These are phyloP conservation scores for Bauhinia variegata DNA, from an alignment of 306 rosid species.

Conservation along the genomic window DNA sequence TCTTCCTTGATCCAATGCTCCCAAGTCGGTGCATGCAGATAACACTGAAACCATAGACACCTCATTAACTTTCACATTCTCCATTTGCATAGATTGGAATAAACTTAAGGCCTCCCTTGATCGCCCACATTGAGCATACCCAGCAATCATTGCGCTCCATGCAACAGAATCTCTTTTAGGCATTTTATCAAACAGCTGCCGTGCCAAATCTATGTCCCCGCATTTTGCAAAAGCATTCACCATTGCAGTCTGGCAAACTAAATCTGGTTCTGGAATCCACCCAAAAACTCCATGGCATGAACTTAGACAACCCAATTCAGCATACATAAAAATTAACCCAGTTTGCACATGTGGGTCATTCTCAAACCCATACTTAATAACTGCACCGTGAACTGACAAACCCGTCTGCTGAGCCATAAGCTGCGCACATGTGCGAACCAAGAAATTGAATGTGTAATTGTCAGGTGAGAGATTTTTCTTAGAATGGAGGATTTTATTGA, in stretches of 20 bases:
- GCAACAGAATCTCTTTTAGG: conserved; percentile 48
- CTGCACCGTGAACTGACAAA: conserved; percentile 41
- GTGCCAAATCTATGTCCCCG: conserved; percentile 51
- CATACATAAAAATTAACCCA: conserved; percentile 59
- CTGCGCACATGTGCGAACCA: conserved; percentile 46
- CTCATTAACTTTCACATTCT: conserved; percentile 61
- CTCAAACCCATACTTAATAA: conserved; percentile 44
- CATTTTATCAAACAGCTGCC: conserved; percentile 67
- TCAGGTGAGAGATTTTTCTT: conserved; percentile 36
- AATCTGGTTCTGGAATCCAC: conserved; percentile 39
- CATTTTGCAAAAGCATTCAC: conserved; percentile 49
- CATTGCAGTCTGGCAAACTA: conserved; percentile 62
- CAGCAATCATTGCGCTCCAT: conserved; percentile 67
- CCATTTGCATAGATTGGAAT: conserved; percentile 59
- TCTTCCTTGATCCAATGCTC: conserved; percentile 67
- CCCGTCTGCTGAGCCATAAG: conserved; percentile 35
- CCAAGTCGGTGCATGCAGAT: conserved; percentile 53
- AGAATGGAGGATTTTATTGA: conserved; percentile 39
- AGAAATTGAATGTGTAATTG: conserved; percentile 55
- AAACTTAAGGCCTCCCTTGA: conserved; percentile 55
- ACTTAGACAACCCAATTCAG: conserved; percentile 54
- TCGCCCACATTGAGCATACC: conserved; percentile 58
- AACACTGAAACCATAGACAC: conserved; percentile 67
- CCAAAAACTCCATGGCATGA: conserved; percentile 46
- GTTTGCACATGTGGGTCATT: conserved; percentile 58